These are phyloP conservation scores for Lepiota brunneoincarnata DNA, from an alignment of 768 basidiomycete genomes.

Conservation along the genomic window DNA sequence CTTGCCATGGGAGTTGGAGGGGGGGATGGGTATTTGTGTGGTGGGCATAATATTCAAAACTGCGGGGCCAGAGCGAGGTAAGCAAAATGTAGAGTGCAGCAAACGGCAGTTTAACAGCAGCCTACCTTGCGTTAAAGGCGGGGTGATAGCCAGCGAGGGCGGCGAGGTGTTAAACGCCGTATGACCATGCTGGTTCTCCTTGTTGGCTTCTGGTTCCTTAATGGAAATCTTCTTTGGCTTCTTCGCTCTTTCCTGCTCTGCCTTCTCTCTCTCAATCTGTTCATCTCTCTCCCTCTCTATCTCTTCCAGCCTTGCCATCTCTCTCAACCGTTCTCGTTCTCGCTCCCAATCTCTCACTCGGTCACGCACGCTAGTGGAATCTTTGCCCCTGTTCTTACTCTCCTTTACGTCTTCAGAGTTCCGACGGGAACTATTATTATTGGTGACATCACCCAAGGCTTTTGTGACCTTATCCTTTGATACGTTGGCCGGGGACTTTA, in stretches of 20 bases:
- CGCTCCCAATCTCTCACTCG: slow-evolving; percentile 77
- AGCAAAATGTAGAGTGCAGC: not conserved
- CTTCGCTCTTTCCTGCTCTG: slow-evolving; percentile 24
- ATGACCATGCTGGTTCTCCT: slow-evolving; percentile 23
- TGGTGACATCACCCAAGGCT: slow-evolving; percentile 8
- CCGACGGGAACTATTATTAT: slow-evolving; percentile 10
- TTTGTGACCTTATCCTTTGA: slow-evolving; percentile 13
- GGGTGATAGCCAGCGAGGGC: slow-evolving; percentile 25
- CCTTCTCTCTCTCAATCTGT: slow-evolving; percentile 35
- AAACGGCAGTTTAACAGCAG: slow-evolving; percentile 4
- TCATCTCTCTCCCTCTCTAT: slow-evolving; percentile 47
- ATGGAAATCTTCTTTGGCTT: slow-evolving; percentile 19
- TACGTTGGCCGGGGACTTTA: slow-evolving; percentile 16
- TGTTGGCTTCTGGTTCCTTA: slow-evolving; percentile 20
- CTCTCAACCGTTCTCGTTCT: slow-evolving; percentile 65
- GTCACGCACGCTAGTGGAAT: slow-evolving; percentile 50
- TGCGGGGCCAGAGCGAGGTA: slow-evolving; percentile 9
- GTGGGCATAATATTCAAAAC: slow-evolving; percentile 20
- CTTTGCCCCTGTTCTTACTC: slow-evolving; percentile 25
- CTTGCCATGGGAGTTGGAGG: slow-evolving; percentile 1
- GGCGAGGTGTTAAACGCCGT: slow-evolving; percentile 22
- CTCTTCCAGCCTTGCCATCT: slow-evolving; percentile 64
- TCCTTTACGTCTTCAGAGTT: slow-evolving; percentile 15
- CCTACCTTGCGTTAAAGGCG: slow-evolving; percentile 29
- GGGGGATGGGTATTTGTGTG: slow-evolving; percentile 18